phyloP scores from a whole-genome alignment of 2,329 filamentous ascomycete species.

The Microdochium nivale region DNA sequence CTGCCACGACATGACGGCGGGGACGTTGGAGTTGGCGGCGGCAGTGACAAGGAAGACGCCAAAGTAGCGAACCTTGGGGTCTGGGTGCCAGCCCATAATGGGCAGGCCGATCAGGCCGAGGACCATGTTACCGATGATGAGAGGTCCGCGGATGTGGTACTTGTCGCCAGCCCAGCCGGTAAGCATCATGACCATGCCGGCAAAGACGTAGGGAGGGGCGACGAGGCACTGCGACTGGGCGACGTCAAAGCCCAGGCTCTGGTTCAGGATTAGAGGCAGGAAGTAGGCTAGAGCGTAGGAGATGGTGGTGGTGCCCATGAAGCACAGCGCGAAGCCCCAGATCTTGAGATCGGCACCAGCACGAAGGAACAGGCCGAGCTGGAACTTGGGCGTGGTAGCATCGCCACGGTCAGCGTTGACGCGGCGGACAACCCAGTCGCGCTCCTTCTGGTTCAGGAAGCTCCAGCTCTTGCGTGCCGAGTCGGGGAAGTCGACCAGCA shows the following conservation, averaged over 20 bases:
- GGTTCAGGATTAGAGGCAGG: constrained; percentile 62
- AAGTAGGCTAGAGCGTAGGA: constrained; percentile 74
- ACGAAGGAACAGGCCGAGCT: constrained; percentile 23
- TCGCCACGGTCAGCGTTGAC: constrained; percentile 38
- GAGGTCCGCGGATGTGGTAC: constrained; percentile 55
- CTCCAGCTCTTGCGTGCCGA: constrained; percentile 24
- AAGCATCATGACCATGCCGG: constrained; percentile 51
- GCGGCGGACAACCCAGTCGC: constrained; percentile 24
- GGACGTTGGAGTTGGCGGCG: constrained; percentile 70
- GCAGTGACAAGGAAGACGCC: constrained; percentile 70
- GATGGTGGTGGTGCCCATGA: constrained; percentile 61
- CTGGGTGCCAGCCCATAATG: constrained; percentile 60
- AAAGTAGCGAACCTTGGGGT: constrained; percentile 54
- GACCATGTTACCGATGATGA: constrained; percentile 57
- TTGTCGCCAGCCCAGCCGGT: constrained; percentile 59
- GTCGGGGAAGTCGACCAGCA: constrained; percentile 43
- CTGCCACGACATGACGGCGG: constrained; percentile 68
- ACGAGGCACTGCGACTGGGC: constrained; percentile 61
- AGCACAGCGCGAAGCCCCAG: constrained; percentile 50
- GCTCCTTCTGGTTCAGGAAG: constrained; percentile 31
- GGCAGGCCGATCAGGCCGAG: constrained; percentile 61
- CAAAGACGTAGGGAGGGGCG: constrained; percentile 60
- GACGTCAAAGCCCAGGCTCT: constrained; percentile 54
- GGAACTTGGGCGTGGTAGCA: constrained; percentile 36
- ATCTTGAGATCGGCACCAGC: constrained; percentile 32